These are phyloP conservation scores for Naegleria fowleri DNA, from an alignment of 208 protist species.

Conservation along the genomic window DNA sequence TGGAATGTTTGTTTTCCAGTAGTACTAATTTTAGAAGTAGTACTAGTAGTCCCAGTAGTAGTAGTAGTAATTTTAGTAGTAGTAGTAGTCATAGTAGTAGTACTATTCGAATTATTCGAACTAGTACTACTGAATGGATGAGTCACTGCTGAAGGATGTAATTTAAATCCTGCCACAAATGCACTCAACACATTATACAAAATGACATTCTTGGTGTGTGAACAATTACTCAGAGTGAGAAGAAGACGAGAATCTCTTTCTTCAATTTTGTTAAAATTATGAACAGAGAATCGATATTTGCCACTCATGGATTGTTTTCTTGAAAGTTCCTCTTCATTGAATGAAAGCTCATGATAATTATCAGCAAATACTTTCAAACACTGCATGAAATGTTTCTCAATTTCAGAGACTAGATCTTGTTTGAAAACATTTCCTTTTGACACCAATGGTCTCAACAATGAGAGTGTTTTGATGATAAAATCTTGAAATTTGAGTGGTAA, in stretches of 20 bases:
- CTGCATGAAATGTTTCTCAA: background rate
- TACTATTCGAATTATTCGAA: no score
- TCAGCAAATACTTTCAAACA: background rate
- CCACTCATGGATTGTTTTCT: background rate
- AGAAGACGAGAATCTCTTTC: background rate
- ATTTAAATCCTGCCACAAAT: background rate
- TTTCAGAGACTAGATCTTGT: background rate
- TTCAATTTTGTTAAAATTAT: background rate
- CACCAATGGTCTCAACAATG: background rate
- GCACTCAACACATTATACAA: background rate
- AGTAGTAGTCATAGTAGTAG: no score
- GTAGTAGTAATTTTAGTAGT: no score
- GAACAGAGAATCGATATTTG: background rate
- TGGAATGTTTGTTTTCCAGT: no score
- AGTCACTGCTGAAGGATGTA: no score
- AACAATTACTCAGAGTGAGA: background rate
- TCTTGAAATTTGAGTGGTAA: conserved; percentile 10
- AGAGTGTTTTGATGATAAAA: background rate
- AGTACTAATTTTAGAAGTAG: no score
- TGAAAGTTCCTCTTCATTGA: background rate
- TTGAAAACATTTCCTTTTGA: background rate
- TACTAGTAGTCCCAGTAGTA: no score
- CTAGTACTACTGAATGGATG: background rate
- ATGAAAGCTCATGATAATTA: background rate
- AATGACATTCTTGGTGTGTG: background rate